phyloP scores from a whole-genome alignment of 805 yeast species.

The Kazachstania taianensis region DNA sequence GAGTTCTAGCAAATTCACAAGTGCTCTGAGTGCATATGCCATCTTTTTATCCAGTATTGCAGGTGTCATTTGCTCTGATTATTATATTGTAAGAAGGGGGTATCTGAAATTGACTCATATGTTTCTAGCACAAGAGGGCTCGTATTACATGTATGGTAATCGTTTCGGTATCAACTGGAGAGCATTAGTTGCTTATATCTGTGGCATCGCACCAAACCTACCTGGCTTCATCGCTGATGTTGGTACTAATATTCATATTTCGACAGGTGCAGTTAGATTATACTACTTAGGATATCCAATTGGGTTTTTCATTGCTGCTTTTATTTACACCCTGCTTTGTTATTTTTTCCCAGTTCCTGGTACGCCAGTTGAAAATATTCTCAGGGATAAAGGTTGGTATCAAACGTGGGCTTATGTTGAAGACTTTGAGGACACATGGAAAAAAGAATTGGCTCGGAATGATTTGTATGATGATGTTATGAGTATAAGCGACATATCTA shows the following conservation, averaged over 20 bases:
- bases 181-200: slow-evolving; percentile 55
- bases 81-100: slow-evolving; percentile 63
- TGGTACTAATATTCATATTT: slow-evolving; percentile 42
- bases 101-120: slow-evolving; percentile 50
- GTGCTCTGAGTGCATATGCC: slow-evolving; percentile 67
- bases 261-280: slow-evolving; percentile 62
- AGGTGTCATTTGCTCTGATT: slow-evolving; percentile 50
- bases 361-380: slow-evolving; percentile 29
- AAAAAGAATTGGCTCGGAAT: slow-evolving; percentile 4
- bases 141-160: slow-evolving; percentile 40
- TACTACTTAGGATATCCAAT: slow-evolving; percentile 65
- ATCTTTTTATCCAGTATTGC: slow-evolving; percentile 72
- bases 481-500: slow-evolving; percentile 2
- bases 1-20: slow-evolving; percentile 57
- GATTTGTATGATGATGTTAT: slow-evolving; percentile 3
- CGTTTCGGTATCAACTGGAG: slow-evolving; percentile 63
- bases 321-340: slow-evolving; percentile 45
- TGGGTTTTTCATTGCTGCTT: slow-evolving; percentile 55
- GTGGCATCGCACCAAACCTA: slow-evolving; percentile 32
- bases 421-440: slow-evolving; percentile 39
- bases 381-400: slow-evolving; percentile 46
- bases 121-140: slow-evolving; percentile 34
- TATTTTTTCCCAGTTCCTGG: slow-evolving; percentile 46
- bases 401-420: slow-evolving; percentile 57
- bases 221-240: slow-evolving; percentile 34